These are phyloP conservation scores for Claviceps cyperi DNA, from an alignment of 2,329 filamentous ascomycete genomes.

Conservation along the genomic window DNA sequence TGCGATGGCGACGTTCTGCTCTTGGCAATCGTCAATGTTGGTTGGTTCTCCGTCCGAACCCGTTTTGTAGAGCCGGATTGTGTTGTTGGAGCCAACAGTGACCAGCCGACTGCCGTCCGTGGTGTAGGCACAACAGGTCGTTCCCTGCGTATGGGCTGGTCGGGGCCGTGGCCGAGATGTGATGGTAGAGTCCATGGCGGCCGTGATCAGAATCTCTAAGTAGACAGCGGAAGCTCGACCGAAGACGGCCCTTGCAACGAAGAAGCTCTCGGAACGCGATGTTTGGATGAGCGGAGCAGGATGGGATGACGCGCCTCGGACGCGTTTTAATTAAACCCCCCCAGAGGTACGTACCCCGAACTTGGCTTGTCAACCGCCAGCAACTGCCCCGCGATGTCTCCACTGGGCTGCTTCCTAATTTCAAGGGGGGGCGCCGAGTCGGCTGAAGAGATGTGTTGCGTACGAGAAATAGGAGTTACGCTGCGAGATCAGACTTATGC, in stretches of 20 bases:
- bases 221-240: background rate
- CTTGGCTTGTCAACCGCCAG: background rate
- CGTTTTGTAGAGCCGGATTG: constrained; percentile 82
- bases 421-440: background rate
- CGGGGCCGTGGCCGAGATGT: constrained; percentile 41
- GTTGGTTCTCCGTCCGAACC: constrained; percentile 83
- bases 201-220: background rate
- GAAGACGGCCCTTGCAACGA: background rate
- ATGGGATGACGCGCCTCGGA: constrained; percentile 22
- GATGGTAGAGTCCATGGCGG: constrained; percentile 19
- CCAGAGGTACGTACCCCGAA: background rate
- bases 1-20: constrained; percentile 69
- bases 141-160: constrained; percentile 69
- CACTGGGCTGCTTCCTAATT: background rate
- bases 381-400: constrained; percentile 2
- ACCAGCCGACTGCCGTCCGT: constrained; percentile 75
- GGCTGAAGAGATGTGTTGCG: background rate
- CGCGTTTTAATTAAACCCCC: constrained; percentile 19
- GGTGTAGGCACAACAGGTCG: constrained; percentile 79
- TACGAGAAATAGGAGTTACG: background rate
- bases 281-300: background rate
- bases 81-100: constrained; percentile 87
- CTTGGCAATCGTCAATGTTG: constrained; percentile 82
- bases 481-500: background rate
- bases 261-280: background rate